phyloP scores from a whole-genome alignment of 805 yeast species.

The Grigorovia yakushimaensis region DNA sequence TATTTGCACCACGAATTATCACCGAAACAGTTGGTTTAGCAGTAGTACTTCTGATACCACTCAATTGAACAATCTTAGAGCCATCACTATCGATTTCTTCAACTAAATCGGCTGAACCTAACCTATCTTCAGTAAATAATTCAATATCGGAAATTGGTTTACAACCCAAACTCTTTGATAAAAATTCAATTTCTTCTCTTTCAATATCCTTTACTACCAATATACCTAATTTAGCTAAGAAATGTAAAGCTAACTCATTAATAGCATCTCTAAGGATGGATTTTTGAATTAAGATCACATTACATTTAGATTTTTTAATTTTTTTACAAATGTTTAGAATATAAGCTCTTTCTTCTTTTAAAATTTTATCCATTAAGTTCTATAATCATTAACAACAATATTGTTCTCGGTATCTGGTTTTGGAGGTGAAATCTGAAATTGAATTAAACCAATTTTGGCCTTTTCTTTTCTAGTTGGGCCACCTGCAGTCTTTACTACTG shows the following conservation, averaged over 20 bases:
- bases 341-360: conserved; percentile 96
- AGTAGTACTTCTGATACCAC: conserved; percentile 52
- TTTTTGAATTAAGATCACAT: conserved; percentile 80
- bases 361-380: conserved; percentile 98
- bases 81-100: conserved; percentile 89
- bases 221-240: conserved; percentile 83
- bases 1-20: conserved; percentile 90
- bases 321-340: conserved; percentile 89
- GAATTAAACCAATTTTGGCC: conserved; percentile 82
- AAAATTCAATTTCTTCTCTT: conserved; percentile 91
- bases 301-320: conserved; percentile 94
- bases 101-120: conserved; percentile 84
- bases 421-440: conserved; percentile 93
- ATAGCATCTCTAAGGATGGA: conserved; percentile 93
- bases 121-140: conserved; percentile 82
- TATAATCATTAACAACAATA: conserved; percentile 92
- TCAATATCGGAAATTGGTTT: conserved; percentile 95
- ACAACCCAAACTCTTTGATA: conserved; percentile 75
- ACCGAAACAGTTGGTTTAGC: conserved; percentile 64
- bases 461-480: conserved; percentile 93
- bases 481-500: conserved; percentile 80
- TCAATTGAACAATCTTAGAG: conserved; percentile 77
- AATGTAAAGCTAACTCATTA: conserved; percentile 88
- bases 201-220: conserved; percentile 93
- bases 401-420: conserved; percentile 97